Percentiles rank a stretch among this genome's conserved stretches.
Evolutionary conservation across 352 stramenopile species (phyloP).

Genomic region (Globisporangium megalacanthum): DNA sequence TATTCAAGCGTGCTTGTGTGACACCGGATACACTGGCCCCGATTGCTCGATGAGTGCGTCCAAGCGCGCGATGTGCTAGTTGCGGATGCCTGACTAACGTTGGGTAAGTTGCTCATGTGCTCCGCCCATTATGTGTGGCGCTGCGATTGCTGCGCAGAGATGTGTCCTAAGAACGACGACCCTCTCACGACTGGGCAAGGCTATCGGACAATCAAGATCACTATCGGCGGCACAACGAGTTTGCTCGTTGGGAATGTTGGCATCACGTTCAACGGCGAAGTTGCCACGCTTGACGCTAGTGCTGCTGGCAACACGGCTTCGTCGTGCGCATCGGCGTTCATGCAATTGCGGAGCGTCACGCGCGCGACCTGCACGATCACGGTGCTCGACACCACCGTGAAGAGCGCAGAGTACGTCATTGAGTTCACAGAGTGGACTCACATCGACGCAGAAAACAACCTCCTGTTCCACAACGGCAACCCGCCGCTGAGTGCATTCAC

Average conservation of each 20-base stretch:
- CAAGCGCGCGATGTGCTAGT: not conserved
- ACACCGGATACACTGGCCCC: conserved; percentile 73
- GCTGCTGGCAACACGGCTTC: conserved; percentile 21
- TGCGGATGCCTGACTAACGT: not conserved
- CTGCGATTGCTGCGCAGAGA: conserved; percentile 23
- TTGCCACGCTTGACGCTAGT: conserved; percentile 33
- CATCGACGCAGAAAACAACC: conserved; percentile 73
- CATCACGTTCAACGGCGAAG: conserved; percentile 46
- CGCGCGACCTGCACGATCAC: conserved; percentile 31
- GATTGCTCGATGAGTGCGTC: conserved; percentile 78
- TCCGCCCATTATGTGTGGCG: not conserved
- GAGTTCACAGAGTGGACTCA: conserved; percentile 56
- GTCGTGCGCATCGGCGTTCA: conserved; percentile 40
- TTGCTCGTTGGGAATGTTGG: conserved; percentile 30
- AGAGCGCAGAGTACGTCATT: conserved; percentile 60
- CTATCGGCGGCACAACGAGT: conserved; percentile 23
- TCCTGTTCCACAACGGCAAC: conserved; percentile 76
- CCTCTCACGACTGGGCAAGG: conserved; percentile 67
- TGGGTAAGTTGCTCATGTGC: not conserved
- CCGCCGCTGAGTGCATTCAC: conserved; percentile 64
- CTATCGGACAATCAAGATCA: conserved; percentile 55
- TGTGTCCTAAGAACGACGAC: conserved; percentile 87
- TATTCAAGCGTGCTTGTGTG: conserved; percentile 75
- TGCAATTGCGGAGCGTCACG: conserved; percentile 32
- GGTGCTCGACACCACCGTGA: conserved; percentile 24